phyloP scores from a whole-genome alignment of 2,329 filamentous ascomycete species.

The Escovopsis weberi region DNA sequence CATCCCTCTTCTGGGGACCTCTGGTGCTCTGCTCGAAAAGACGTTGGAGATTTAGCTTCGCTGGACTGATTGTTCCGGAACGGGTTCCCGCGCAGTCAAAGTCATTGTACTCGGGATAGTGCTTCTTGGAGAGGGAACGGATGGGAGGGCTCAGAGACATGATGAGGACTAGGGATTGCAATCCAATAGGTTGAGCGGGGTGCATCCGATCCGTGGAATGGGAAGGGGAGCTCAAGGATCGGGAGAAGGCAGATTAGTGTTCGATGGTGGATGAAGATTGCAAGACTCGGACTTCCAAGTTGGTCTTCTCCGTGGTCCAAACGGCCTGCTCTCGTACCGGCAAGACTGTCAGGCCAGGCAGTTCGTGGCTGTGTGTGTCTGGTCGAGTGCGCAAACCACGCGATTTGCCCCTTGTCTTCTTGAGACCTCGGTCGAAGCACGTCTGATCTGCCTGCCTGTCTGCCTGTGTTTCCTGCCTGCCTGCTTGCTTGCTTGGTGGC shows the following conservation, averaged over 20 bases:
- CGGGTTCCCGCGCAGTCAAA: conserved; percentile 14
- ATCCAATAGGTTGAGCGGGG: neutral
- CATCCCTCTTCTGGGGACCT: conserved; percentile 35
- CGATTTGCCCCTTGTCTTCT: too few species aligned
- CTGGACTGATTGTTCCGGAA: conserved; percentile 34
- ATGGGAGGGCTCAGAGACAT: conserved; percentile 22
- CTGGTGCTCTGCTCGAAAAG: conserved; percentile 46
- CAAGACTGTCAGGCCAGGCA: too few species aligned
- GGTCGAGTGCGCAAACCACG: too few species aligned
- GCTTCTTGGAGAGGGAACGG: conserved; percentile 11
- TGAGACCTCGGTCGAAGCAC: too few species aligned
- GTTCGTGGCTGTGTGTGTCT: too few species aligned
- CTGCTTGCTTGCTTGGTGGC: too few species aligned
- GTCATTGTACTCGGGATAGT: conserved; percentile 14
- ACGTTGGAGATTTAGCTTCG: conserved; percentile 49
- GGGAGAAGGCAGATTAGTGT: neutral
- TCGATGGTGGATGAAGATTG: neutral
- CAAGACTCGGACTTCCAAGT: neutral
- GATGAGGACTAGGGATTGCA: neutral
- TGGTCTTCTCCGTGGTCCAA: too few species aligned
- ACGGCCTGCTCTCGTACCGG: too few species aligned
- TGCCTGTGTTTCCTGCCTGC: too few species aligned
- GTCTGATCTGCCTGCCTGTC: too few species aligned
- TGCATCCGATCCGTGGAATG: neutral
- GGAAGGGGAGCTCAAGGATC: neutral